Evolutionary conservation across 2,329 filamentous ascomycete species (phyloP).

Genomic region (Nemania sp.): DNA sequence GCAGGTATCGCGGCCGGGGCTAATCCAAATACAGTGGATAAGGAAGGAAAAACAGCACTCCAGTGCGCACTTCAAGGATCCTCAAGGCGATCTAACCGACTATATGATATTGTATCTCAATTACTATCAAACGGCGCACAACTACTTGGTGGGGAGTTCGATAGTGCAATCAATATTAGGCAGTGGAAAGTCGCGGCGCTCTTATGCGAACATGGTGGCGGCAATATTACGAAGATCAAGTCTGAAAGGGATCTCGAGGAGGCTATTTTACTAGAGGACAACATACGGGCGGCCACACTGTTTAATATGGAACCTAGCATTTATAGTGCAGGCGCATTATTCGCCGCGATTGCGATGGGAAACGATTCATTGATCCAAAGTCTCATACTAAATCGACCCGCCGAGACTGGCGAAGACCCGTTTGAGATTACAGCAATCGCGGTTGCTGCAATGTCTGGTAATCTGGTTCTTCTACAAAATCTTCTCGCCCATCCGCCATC

Average conservation of each 20-base stretch:
- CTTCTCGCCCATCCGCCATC: slow-evolving; percentile 23
- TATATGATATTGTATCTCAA: slow-evolving; percentile 3
- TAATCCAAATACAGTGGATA: neutral
- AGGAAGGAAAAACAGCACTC: neutral
- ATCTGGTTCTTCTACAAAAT: slow-evolving; percentile 18
- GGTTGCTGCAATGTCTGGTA: slow-evolving; percentile 14
- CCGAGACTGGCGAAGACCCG: slow-evolving; percentile 16
- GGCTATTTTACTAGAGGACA: slow-evolving; percentile 8
- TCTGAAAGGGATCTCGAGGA: neutral
- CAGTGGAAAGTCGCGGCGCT: too few species aligned
- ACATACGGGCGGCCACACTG: neutral
- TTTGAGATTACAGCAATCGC: slow-evolving; percentile 27
- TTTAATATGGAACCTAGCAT: slow-evolving; percentile 1
- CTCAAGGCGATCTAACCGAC: neutral
- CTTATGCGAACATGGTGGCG: too few species aligned
- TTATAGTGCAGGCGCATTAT: slow-evolving; percentile 20
- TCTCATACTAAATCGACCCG: slow-evolving; percentile 14
- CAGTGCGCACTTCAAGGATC: neutral
- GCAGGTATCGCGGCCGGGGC: slow-evolving; percentile 3
- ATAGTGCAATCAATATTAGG: slow-evolving; percentile 1
- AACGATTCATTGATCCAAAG: slow-evolving; percentile 17
- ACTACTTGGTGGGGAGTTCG: slow-evolving; percentile 5
- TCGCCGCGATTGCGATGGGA: slow-evolving; percentile 17
- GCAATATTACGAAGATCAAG: neutral
- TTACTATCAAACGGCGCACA: slow-evolving; percentile 5